Evolutionary conservation across 441 rosid species (phyloP).

Genomic region (Croton laevigatus): DNA sequence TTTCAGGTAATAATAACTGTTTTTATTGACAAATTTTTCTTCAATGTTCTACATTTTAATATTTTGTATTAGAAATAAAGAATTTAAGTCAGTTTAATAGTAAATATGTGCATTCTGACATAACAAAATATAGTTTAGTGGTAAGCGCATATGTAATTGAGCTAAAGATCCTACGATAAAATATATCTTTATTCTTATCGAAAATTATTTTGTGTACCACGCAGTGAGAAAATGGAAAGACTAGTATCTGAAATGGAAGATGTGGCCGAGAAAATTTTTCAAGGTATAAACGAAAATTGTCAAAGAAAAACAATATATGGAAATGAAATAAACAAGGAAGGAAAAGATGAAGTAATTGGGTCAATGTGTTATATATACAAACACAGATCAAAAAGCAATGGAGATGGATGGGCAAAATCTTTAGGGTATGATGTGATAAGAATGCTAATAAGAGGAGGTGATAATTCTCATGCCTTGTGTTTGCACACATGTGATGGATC

Average conservation of each 20-base stretch:
- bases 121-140: too few relatives aligned
- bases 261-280: conserved; percentile 44
- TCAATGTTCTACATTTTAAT: neutral
- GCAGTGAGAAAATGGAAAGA: conserved; percentile 59
- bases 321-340: conserved; percentile 17
- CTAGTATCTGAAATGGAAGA: conserved; percentile 45
- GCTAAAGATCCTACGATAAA: too few relatives aligned
- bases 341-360: conserved; percentile 34
- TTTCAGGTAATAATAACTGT: conserved; percentile 49
- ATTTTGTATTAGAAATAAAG: too few relatives aligned
- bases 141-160: too few relatives aligned
- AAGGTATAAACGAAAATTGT: conserved; percentile 24
- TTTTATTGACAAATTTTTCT: neutral
- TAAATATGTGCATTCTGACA: too few relatives aligned
- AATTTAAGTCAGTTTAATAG: too few relatives aligned
- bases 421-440: conserved; percentile 63
- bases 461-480: conserved; percentile 64
- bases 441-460: conserved; percentile 70
- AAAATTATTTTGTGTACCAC: neutral
- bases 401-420: conserved; percentile 26
- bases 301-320: conserved; percentile 7
- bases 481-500: conserved; percentile 51
- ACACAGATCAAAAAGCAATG: conserved; percentile 29
- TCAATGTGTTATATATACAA: conserved; percentile 42
- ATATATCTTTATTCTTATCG: too few relatives aligned